Base-by-base conservation (phyloP, 2,329 filamentous ascomycete genomes). In the Knufia petricola region DNA sequence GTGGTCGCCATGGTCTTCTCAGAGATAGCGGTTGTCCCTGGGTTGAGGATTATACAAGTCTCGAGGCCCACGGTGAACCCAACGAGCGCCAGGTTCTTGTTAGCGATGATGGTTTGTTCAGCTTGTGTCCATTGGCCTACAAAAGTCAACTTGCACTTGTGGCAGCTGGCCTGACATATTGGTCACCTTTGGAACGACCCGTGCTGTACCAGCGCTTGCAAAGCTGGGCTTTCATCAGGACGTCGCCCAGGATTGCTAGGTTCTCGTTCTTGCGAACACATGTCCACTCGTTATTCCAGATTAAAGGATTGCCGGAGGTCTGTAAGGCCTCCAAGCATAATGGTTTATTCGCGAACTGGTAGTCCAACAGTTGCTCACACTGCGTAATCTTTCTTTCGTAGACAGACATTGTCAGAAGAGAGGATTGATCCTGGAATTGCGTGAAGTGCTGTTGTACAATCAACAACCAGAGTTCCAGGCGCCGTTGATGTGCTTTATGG, bases 1-100 rank as follows among this genome's bases (percentile, higher is more conserved):
- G 62, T 59, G 3, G 53, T 58, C 1, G 63, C 61, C 55, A 64
- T 61, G 13, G 59, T 54, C 1, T 46, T 50, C 0, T 40, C 20
- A 1, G 59, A 58, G 3, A 60, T 39, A 2, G 4, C 24, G 9
- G n/a, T 39, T 13, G 51, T 53, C 17, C 51, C 51, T 9, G 3
- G 19, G 37, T 48, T 48, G 9, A 48, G 21, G 31, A 52, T 50
- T 20, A 50, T 24, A 20, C 48, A 50, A 12, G 3, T 7, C n/a
- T 46, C 17, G 8, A 50, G 31, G 26, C 36, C 36, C 15, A 36
- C 32, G 8, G 15, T 19, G 20, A 39, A 12, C 12, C 41, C 48
- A 19, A 46, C 23, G 9, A 8, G 21, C 19, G 41, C 17, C 4
- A 50, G 41, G 34, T 46, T 39, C 9, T 31, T 32, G 17, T 41